phyloP scores from a whole-genome alignment of 768 basidiomycete genomes.

The Plicaturopsis crispa region DNA sequence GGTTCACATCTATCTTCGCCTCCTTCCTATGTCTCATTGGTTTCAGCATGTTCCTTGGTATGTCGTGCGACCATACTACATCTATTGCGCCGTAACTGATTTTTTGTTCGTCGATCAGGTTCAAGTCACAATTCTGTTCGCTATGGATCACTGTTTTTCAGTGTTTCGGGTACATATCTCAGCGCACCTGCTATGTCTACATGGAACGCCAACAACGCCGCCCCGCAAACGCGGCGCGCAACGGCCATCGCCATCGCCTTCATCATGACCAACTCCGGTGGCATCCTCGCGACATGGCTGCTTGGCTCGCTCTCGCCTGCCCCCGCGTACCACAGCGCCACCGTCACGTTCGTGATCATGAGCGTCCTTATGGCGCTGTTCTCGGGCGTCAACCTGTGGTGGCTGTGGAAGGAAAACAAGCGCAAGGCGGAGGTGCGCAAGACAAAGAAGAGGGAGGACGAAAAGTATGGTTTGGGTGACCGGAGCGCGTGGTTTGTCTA shows the following conservation, averaged over 20 bases:
- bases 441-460: constrained; percentile 22
- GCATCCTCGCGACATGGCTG: constrained; percentile 57
- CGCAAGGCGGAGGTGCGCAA: constrained; percentile 33
- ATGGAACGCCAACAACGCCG: constrained; percentile 57
- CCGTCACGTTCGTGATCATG: too few species aligned
- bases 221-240: constrained; percentile 48
- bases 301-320: constrained; percentile 40
- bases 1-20: constrained; percentile 35
- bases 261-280: constrained; percentile 51
- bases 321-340: constrained; percentile 43
- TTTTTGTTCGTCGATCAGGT: constrained; percentile 5
- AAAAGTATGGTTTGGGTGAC: constrained; percentile 37
- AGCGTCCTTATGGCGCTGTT: constrained; percentile 31
- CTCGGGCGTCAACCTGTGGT: constrained; percentile 28
- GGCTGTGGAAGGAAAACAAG: constrained; percentile 35
- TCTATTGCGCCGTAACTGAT: too few species aligned
- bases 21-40: constrained; percentile 38
- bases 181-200: constrained; percentile 45
- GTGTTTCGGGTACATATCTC: constrained; percentile 44
- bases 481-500: constrained; percentile 49
- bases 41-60: constrained; percentile 50
- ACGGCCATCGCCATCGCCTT: constrained; percentile 51
- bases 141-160: constrained; percentile 52
- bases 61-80: too few species aligned
- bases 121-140: constrained; percentile 31